These are phyloP conservation scores for Oryza punctata DNA, from an alignment of 176 grass and related monocot species.

Conservation along the genomic window DNA sequence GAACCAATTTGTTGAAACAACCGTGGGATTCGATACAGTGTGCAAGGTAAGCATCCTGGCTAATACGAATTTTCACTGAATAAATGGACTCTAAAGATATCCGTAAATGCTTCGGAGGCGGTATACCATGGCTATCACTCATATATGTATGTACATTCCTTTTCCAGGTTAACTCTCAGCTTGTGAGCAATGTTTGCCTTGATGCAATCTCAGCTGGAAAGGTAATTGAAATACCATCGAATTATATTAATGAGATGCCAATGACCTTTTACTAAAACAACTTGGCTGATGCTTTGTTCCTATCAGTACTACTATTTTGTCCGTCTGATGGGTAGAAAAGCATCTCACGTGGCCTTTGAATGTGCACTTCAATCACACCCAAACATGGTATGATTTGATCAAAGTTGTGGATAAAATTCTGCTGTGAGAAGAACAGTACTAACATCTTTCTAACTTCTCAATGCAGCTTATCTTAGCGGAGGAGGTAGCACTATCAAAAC, in stretches of 20 bases:
- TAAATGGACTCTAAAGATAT: not conserved
- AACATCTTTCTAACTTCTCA: not conserved
- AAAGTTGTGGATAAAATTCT: not conserved
- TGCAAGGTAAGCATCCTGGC: slow-evolving; percentile 51
- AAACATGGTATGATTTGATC: slow-evolving; percentile 64
- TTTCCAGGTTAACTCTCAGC: slow-evolving; percentile 77
- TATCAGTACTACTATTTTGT: slow-evolving; percentile 81
- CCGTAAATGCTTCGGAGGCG: not conserved
- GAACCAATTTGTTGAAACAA: slow-evolving; percentile 77
- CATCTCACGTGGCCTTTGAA: slow-evolving; percentile 74
- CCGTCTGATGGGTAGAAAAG: slow-evolving; percentile 71
- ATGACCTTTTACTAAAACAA: not conserved
- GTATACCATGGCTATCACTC: not conserved
- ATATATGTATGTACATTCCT: not conserved
- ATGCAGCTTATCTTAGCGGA: slow-evolving; percentile 73
- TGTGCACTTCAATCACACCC: slow-evolving; percentile 83
- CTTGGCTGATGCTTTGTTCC: slow-evolving; percentile 8
- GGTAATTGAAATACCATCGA: slow-evolving; percentile 31
- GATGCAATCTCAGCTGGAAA: slow-evolving; percentile 82
- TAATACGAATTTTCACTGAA: not conserved
- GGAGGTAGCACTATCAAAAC: slow-evolving; percentile 77
- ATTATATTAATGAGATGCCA: not conserved
- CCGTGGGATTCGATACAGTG: slow-evolving; percentile 74
- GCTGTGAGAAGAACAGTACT: not conserved
- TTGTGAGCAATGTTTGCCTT: slow-evolving; percentile 72